These are phyloP conservation scores for Candida neerlandica DNA, from an alignment of 1,139 yeast species.

Conservation along the genomic window DNA sequence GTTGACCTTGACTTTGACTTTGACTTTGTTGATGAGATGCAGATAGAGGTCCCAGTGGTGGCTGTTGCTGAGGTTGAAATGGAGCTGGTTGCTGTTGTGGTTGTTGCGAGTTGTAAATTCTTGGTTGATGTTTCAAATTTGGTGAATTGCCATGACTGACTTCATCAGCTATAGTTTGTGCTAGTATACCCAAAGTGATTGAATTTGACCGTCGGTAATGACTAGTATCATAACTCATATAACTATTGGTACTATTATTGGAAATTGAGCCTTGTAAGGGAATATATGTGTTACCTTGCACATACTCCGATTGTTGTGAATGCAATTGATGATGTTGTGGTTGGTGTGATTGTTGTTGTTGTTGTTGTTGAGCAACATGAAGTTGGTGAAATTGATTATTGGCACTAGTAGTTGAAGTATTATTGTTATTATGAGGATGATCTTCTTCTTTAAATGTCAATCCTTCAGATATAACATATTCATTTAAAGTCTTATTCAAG, in stretches of 20 bases:
- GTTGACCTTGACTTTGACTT: conserved; percentile 1
- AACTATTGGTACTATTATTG: conserved; percentile 6
- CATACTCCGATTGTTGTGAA: conserved; percentile 3
- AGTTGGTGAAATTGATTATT: not conserved
- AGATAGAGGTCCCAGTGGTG: not conserved
- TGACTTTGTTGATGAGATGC: not conserved
- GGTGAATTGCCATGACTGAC: conserved; percentile 4
- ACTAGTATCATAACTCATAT: conserved; percentile 1
- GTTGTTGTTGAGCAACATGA: not conserved
- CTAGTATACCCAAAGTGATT: conserved; percentile 16
- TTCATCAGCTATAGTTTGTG: conserved; percentile 10
- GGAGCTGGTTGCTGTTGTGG: conserved; percentile 4
- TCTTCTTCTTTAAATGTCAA: conserved; percentile 15
- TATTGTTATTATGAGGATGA: conserved; percentile 1
- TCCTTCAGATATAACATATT: conserved; percentile 15
- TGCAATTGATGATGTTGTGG: not conserved
- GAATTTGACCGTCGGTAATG: conserved; percentile 16
- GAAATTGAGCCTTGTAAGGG: conserved; percentile 3
- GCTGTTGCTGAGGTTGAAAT: conserved; percentile 4
- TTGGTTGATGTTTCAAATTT: conserved; percentile 3
- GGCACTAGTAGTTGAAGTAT: too few relatives aligned
- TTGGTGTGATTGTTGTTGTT: conserved; percentile 4
- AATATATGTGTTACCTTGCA: conserved; percentile 2
- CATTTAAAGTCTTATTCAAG: conserved; percentile 21
- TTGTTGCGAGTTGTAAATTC: conserved; percentile 6